Evolutionary conservation across 2,329 filamentous ascomycete species (phyloP), one percentile per base, ranked within the genome.

Genomic region (Pseudogymnoascus pannorum): DNA sequence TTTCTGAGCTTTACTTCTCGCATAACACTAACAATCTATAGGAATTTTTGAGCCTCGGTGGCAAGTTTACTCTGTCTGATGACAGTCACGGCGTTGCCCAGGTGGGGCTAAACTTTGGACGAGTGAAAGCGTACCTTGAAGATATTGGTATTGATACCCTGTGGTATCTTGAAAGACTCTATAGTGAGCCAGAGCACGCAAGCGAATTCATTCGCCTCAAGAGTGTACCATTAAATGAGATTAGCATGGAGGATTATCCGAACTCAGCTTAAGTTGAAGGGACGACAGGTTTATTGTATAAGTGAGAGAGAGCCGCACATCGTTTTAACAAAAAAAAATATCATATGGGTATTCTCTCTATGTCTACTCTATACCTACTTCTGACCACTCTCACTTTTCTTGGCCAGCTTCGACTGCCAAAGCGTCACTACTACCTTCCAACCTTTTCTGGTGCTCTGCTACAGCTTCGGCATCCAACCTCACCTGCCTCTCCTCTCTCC

Each of bases 71-170:
- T 60, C 81, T 99, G 68, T 96, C 91, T 5, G 94, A 99, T 73
- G 94, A 99, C 75, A 96, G 92, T 73, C 94, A 99, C 76, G 90
- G 90, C 38, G 82, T 91, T 62, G 88, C 83, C 2, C 93, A 99
- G 72, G 82, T 99, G 4, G 91, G 87, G n/a, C 87, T 91, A 58
- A 93, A 96, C 72, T 97, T 94, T 76, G 71, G 73, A 51, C 83
- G 82, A 40, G 85, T 89, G 4, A 75, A 95, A 62, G 79, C 83
- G 1, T 96, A 89, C 72, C 76, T 96, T 61, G 80, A 85, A 65
- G 80, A 77, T 63, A 75, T 91, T 11, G 87, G 86, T 4, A 84
- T 93, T 24, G 70, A 75, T 31, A 78, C 85, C 62, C 76, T 94
- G 1, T 87, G 81, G 81, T 62, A 60, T 59, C 36, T 59, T 20